Evolutionary conservation across 768 basidiomycete species (phyloP).

Genomic region (Psilocybe subaeruginosa): DNA sequence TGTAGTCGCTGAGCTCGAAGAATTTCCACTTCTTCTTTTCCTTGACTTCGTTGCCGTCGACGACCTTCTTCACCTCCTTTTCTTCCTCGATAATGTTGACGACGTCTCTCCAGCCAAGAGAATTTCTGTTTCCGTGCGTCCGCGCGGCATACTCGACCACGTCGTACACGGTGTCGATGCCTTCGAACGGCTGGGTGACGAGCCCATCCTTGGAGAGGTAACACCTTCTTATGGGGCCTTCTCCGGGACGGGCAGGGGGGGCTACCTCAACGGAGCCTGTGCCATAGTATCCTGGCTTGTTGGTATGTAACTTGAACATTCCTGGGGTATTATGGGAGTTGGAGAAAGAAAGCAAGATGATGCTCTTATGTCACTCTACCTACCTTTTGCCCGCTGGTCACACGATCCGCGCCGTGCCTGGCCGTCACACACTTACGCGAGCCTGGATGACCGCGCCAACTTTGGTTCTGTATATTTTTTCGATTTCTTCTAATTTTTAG

Average conservation of each 20-base stretch:
- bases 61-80: conserved; percentile 85
- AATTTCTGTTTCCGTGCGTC: conserved; percentile 74
- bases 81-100: conserved; percentile 76
- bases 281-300: conserved; percentile 51
- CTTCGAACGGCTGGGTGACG: conserved; percentile 67
- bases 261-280: conserved; percentile 66
- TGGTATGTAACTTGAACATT: conserved; percentile 38
- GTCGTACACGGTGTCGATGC: conserved; percentile 83
- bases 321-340: conserved; percentile 15
- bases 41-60: conserved; percentile 79
- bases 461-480: not conserved
- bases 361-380: not conserved
- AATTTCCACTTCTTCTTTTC: conserved; percentile 98
- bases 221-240: conserved; percentile 60
- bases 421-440: not conserved
- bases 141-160: conserved; percentile 74
- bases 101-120: conserved; percentile 81
- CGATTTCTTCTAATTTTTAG: not conserved
- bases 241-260: conserved; percentile 42
- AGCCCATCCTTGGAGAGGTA: conserved; percentile 58
- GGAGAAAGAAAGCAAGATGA: conserved; percentile 7
- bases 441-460: not conserved
- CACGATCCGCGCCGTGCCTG: not conserved
- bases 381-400: not conserved
- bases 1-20: conserved; percentile 89